Percentiles rank a stretch among this genome's conserved stretches.
These are phyloP conservation scores for Pterocarpus macrocarpus DNA, from an alignment of 306 rosid species.

Conservation along the genomic window DNA sequence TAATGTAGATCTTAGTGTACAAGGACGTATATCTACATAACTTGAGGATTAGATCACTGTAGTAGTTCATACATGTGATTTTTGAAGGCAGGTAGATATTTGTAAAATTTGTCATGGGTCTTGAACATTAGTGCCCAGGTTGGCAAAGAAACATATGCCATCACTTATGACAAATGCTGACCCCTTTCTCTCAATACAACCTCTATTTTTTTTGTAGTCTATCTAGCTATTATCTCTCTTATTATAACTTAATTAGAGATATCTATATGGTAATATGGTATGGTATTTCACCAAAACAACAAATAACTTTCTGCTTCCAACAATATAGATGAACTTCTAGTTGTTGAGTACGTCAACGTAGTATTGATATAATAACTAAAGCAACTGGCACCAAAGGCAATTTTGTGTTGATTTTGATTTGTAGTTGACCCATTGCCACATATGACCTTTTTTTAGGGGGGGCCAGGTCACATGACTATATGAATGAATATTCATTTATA, in stretches of 20 bases:
- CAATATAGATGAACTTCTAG: too few relatives aligned
- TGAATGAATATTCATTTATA: too few relatives aligned
- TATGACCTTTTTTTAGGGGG: too few relatives aligned
- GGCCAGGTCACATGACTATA: too few relatives aligned
- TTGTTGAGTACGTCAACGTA: too few relatives aligned
- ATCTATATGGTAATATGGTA: not conserved
- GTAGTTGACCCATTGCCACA: too few relatives aligned
- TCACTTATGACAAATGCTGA: conserved; percentile 61
- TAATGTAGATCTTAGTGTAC: conserved; percentile 55
- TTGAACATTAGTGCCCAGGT: conserved; percentile 56
- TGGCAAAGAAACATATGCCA: conserved; percentile 56
- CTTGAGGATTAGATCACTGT: conserved; percentile 50
- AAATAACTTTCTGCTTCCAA: conserved; percentile 7
- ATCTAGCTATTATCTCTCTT: conserved; percentile 10
- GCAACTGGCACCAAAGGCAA: too few relatives aligned
- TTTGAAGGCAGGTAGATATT: conserved; percentile 44
- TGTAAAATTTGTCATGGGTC: conserved; percentile 44
- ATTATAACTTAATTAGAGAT: not conserved
- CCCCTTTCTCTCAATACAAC: conserved; percentile 33
- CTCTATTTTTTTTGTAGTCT: not conserved
- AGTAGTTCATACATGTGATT: conserved; percentile 38
- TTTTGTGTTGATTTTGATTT: too few relatives aligned
- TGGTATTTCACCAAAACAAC: conserved; percentile 11
- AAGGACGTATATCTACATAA: conserved; percentile 31
- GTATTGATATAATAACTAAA: too few relatives aligned